A percentile compares a stretch with the other conserved stretches of the same genome.
These are phyloP conservation scores for Apocynum venetum DNA, from an alignment of 257 asterid genomes.

Conservation along the genomic window DNA sequence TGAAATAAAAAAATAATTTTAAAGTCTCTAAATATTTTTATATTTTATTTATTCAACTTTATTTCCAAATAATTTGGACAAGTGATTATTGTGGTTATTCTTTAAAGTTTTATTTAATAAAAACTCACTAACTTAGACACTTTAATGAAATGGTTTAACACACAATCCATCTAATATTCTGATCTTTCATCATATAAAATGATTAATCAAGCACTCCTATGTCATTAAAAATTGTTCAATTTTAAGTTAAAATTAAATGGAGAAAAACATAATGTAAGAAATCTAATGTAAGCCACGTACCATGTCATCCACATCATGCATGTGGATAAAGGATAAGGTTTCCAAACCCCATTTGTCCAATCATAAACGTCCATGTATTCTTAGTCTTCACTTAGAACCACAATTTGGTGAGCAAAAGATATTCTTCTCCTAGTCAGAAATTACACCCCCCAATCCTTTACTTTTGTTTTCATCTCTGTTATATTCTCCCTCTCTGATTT, in stretches of 20 bases:
- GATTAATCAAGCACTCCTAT: too few relatives aligned
- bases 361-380: constrained; percentile 24
- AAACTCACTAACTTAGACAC: too few relatives aligned
- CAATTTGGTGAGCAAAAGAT: constrained; percentile 46
- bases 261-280: not conserved
- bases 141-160: too few relatives aligned
- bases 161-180: too few relatives aligned
- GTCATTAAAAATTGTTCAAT: too few relatives aligned
- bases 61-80: not conserved
- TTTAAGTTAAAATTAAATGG: not conserved
- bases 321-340: constrained; percentile 66
- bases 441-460: not conserved
- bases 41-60: not conserved
- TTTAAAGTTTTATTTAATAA: too few relatives aligned
- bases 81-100: too few relatives aligned
- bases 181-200: too few relatives aligned
- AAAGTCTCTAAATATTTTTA: too few relatives aligned
- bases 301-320: constrained; percentile 10
- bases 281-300: not conserved
- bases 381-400: constrained; percentile 40
- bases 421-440: constrained; percentile 20
- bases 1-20: too few relatives aligned
- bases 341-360: constrained; percentile 32
- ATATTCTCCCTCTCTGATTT: constrained; percentile 10
- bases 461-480: constrained; percentile 20